phyloP scores from a whole-genome alignment of 2,329 filamentous ascomycete genomes.

The Pyrenophora seminiperda region DNA sequence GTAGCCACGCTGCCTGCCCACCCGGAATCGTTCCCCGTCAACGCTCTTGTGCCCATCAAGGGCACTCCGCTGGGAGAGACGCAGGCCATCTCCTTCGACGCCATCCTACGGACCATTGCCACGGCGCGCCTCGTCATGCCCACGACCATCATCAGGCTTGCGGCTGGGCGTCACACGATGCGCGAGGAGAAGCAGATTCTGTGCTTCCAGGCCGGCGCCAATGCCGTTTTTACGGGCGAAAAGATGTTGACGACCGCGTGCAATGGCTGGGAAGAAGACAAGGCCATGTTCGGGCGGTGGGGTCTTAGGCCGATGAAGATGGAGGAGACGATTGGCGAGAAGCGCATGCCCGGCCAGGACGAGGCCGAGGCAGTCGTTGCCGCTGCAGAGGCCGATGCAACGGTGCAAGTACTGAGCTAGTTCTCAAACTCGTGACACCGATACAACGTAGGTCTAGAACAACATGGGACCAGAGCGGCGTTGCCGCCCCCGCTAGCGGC shows the following conservation, averaged over 20 bases:
- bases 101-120: slow-evolving; percentile 80
- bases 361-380: slow-evolving; percentile 18
- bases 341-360: slow-evolving; percentile 26
- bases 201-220: slow-evolving; percentile 89
- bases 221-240: slow-evolving; percentile 93
- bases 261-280: slow-evolving; percentile 89
- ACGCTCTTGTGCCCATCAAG: slow-evolving; percentile 87
- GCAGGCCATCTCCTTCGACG: slow-evolving; percentile 74
- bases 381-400: slow-evolving; percentile 13
- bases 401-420: slow-evolving; percentile 4
- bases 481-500: no score
- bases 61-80: slow-evolving; percentile 81
- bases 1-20: slow-evolving; percentile 79
- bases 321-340: slow-evolving; percentile 43
- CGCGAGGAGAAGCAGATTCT: slow-evolving; percentile 85
- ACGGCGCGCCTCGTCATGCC: slow-evolving; percentile 85
- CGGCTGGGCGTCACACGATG: slow-evolving; percentile 82
- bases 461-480: no score
- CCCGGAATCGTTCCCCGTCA: slow-evolving; percentile 90
- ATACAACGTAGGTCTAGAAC: neutral
- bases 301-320: slow-evolving; percentile 75
- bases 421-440: neutral
- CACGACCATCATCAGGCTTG: slow-evolving; percentile 81
- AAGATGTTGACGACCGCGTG: slow-evolving; percentile 95
- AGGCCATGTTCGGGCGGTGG: slow-evolving; percentile 81